Conservation (phyloP, 78 protist genomes). For the Pelomyxa schiedti region DNA sequence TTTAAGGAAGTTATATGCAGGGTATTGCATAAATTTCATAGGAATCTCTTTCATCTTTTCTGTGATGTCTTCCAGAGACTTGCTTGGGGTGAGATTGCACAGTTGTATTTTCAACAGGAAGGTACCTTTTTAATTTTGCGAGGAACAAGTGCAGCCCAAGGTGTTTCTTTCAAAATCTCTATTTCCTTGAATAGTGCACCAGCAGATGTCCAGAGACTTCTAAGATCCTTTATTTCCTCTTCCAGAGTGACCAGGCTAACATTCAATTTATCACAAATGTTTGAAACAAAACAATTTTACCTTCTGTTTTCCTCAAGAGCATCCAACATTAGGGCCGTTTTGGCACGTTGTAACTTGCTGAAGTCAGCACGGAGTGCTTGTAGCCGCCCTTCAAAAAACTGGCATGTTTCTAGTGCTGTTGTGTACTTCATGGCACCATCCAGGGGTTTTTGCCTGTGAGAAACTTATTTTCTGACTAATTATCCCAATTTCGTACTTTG, state of each 20-base stretch:
- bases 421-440: slow-evolving; percentile 44
- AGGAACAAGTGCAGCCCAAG: slow-evolving; percentile 81
- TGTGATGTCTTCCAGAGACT: slow-evolving; percentile 38
- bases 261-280: too few relatives aligned
- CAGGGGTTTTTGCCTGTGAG: slow-evolving; percentile 52
- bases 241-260: slow-evolving; percentile 32
- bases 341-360: slow-evolving; percentile 40
- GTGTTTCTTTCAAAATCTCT: slow-evolving; percentile 47
- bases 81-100: slow-evolving; percentile 37
- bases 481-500: not conserved
- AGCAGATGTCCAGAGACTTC: slow-evolving; percentile 60
- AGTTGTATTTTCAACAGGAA: too few relatives aligned
- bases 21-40: slow-evolving; percentile 57
- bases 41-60: slow-evolving; percentile 56
- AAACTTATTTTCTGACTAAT: too few relatives aligned
- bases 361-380: slow-evolving; percentile 30
- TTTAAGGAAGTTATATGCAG: slow-evolving; percentile 58
- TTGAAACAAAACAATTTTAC: too few relatives aligned
- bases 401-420: slow-evolving; percentile 36
- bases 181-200: slow-evolving; percentile 42
- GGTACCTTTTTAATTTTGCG: too few relatives aligned
- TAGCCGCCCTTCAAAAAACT: slow-evolving; percentile 30
- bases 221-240: slow-evolving; percentile 68
- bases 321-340: slow-evolving; percentile 57
- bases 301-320: slow-evolving; percentile 23